These are phyloP conservation scores for Neoconidiobolus thromboides DNA, from an alignment of 371 early-diverging fungal genomes.

Conservation along the genomic window DNA sequence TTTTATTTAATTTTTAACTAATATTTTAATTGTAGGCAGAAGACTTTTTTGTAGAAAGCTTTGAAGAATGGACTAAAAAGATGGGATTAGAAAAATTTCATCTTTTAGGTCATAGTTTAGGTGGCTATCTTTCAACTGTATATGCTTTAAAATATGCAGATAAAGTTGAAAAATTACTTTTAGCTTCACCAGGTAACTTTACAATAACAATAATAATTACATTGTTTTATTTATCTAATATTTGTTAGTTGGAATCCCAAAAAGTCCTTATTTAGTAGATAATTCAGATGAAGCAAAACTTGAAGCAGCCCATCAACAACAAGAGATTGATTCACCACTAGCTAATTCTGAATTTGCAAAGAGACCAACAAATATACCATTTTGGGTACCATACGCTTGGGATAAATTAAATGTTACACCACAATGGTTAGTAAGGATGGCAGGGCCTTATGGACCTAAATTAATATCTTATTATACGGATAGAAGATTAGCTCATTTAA, in stretches of 20 bases:
- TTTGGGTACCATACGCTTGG: constrained; percentile 23
- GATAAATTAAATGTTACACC: constrained; percentile 67
- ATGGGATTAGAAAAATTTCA: constrained; percentile 65
- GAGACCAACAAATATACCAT: constrained; percentile 14
- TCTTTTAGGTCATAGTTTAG: constrained; percentile 64
- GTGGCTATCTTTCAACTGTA: constrained; percentile 70
- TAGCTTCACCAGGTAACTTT: constrained; percentile 59
- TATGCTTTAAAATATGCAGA: constrained; percentile 79
- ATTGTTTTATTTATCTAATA: background rate
- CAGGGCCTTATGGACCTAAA: constrained; percentile 60
- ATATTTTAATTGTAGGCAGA: constrained; percentile 27
- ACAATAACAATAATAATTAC: background rate
- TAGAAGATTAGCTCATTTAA: constrained; percentile 41
- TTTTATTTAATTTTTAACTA: constrained; percentile 3
- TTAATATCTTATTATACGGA: constrained; percentile 47
- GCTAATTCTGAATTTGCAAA: background rate
- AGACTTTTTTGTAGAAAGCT: constrained; percentile 70
- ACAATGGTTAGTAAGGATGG: constrained; percentile 52
- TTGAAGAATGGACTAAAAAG: constrained; percentile 74
- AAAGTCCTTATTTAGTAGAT: constrained; percentile 17
- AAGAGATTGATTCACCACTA: constrained; percentile 8
- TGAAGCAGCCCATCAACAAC: constrained; percentile 12
- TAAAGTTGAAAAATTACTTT: constrained; percentile 70
- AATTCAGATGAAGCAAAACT: constrained; percentile 11
- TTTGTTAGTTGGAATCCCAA: constrained; percentile 32